Conservation (phyloP, 192 early-diverging fungal genomes). For the Chytriomyces sp. region DNA sequence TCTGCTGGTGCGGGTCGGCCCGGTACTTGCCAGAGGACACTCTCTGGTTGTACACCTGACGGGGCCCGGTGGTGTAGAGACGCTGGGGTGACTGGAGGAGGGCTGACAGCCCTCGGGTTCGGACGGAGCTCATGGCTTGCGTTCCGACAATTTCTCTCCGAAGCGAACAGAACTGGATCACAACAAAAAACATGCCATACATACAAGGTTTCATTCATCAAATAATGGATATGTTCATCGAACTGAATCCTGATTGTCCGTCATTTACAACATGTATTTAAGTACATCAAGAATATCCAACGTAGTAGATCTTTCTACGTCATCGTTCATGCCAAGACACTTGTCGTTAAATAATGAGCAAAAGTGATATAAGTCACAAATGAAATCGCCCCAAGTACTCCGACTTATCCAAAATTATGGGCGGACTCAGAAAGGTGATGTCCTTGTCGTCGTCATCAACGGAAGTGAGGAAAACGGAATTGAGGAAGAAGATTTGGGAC, state of each 20-base stretch:
- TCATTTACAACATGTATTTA: no score
- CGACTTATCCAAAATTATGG: constrained; percentile 43
- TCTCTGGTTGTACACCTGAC: constrained; percentile 31
- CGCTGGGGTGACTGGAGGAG: not conserved
- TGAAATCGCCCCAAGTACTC: constrained; percentile 32
- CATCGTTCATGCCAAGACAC: no score
- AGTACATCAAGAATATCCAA: no score
- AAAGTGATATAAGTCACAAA: not conserved
- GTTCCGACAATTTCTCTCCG: no score
- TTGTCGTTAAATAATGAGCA: no score
- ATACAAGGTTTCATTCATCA: no score
- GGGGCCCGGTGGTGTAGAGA: constrained; percentile 16
- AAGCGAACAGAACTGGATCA: no score
- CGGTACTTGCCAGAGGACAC: constrained; percentile 59
- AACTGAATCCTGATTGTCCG: no score
- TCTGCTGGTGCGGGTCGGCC: constrained; percentile 69
- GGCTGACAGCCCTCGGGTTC: not conserved
- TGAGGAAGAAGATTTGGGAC: constrained; percentile 43
- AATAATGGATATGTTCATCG: no score
- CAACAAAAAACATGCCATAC: no score
- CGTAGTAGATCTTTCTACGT: no score
- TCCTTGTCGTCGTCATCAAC: constrained; percentile 22
- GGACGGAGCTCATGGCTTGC: no score
- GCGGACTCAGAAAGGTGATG: not conserved
- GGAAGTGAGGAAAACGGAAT: constrained; percentile 29